Percentiles rank a stretch among this genome's conserved stretches.
Conservation (phyloP, 441 rosid species). For the Corymbia citriodora region DNA sequence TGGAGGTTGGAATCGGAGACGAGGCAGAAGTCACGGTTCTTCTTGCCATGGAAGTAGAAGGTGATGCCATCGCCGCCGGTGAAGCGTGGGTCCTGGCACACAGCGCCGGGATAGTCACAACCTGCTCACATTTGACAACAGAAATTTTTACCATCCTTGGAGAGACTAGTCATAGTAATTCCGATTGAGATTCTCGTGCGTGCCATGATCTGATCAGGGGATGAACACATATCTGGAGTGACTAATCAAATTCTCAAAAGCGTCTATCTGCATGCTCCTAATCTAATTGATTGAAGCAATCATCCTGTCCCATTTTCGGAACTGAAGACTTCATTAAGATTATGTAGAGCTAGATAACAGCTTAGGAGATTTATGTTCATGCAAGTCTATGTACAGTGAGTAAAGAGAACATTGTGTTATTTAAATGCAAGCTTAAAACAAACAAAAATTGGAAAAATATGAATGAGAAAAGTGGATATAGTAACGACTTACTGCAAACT, state of each 20-base stretch:
- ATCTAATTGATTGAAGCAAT: neutral
- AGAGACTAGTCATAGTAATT: neutral
- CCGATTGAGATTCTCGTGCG: neutral
- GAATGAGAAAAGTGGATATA: neutral
- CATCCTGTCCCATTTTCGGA: neutral
- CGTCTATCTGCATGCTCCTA: neutral
- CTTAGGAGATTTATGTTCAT: neutral
- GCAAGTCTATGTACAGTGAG: neutral
- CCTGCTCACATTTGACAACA: conserved; percentile 1
- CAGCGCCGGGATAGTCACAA: conserved; percentile 30
- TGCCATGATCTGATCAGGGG: neutral
- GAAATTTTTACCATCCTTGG: neutral
- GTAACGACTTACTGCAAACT: conserved; percentile 7
- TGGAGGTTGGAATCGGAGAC: conserved; percentile 44
- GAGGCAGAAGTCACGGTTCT: conserved; percentile 31
- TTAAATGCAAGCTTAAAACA: neutral
- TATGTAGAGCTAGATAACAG: neutral
- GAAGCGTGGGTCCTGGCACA: conserved; percentile 45
- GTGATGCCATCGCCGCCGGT: conserved; percentile 43
- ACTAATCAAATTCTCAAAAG: neutral
- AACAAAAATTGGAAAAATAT: neutral
- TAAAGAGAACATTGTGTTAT: neutral
- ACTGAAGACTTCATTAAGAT: neutral
- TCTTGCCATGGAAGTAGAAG: conserved; percentile 54
- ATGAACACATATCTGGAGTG: neutral